Evolutionary conservation across 495 filamentous ascomycete genomes (phyloP), one percentile per base, ranked within the genome.

Genomic region (Aspergillus diversus): DNA sequence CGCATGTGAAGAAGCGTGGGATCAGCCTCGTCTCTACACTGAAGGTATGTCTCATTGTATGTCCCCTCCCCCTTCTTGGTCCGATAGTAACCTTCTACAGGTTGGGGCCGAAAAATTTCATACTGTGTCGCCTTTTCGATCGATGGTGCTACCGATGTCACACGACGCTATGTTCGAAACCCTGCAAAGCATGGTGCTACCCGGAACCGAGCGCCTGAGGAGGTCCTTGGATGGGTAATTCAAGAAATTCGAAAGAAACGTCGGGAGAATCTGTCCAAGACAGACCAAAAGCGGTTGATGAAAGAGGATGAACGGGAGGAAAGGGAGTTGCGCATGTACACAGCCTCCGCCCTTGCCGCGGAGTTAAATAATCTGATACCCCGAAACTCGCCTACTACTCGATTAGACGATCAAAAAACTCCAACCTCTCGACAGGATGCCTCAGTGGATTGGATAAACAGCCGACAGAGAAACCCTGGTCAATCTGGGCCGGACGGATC

Each of bases 101-200:
- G 89, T 62, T 99, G 95, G 95, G 85, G 88, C 57, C 92, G 93
- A 74, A 94, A 96, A 77, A 88, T 98, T 78, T 90, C 92, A 0
- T 99, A 99, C 77, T 97, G 93, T 78, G 87, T 99, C 62, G 95
- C 95, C 43, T 99, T 99, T 75, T 96, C 92, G 42, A 91, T 90
- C 64, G 95, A 99, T 65, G 95, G 95, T 46, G 93, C 92, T 34
- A 93, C 90, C 59, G 95, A 99, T 73, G 95, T 99, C 32, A 99
- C 95, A 12, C 87, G 94, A 15, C 90, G 95, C 63, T 99, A 99
- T 68, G 92, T 97, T 34, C 92, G 93, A 63, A 93, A 90, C 75
- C 79, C 83, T n/a, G 75, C 81, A 32, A 87, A 87, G 64, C 84
- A 92, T 67, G 88, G 89, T n/a, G 75, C 83, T 12, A 85, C 90